Evolutionary conservation across 176 grass and related monocot species (phyloP), one percentile per base, ranked within the genome.

Genomic region (Saccharum officinarum): DNA sequence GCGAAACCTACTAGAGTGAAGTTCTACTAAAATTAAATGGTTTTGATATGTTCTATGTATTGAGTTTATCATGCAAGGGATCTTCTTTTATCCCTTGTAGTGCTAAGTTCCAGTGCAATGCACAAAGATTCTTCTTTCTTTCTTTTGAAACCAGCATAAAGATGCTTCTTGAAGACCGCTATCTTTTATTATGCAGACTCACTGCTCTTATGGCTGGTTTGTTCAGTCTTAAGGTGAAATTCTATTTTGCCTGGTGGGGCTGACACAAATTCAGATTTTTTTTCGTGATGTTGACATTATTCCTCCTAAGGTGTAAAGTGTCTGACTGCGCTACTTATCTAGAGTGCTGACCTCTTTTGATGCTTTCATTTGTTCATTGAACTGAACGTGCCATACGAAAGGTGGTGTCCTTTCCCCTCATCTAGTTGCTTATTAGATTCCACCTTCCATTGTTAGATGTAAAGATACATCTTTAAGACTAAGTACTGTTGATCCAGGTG

Each of bases 301-400:
- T 71, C 33, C 36, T 75, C 23, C 60, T 40, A 33, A 31, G 69
- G 38, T 75, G 33, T 87, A 73, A 87, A 50, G 78, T 80, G 5
- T 46, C 85, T 81, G n/a, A 67, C 36, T 81, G 4, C 16, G 11
- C 52, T 74, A 54, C 69, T 34, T 39, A 73, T 74, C 40, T 46
- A 18, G 4, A 52, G 30, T 80, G 67, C 67, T 38, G 26, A 63
- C 20, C 26, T 62, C 76, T 86, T 87, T 75, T 34, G 10, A 40
- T 70, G 66, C 66, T 57, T 69, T 82, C 18, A 34, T 25, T 62
- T 40, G 17, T 36, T 33, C 15, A 41, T 22, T 78, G 50, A 28
- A 28, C 28, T 59, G 49, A 49, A 52, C 44, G 5, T 70, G 10
- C 30, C 26, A 31, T 78, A 20, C 14, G 3, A 67, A 86, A 52